These are phyloP conservation scores for Boechera stricta DNA, from an alignment of 345 rosid genomes.

Conservation along the genomic window DNA sequence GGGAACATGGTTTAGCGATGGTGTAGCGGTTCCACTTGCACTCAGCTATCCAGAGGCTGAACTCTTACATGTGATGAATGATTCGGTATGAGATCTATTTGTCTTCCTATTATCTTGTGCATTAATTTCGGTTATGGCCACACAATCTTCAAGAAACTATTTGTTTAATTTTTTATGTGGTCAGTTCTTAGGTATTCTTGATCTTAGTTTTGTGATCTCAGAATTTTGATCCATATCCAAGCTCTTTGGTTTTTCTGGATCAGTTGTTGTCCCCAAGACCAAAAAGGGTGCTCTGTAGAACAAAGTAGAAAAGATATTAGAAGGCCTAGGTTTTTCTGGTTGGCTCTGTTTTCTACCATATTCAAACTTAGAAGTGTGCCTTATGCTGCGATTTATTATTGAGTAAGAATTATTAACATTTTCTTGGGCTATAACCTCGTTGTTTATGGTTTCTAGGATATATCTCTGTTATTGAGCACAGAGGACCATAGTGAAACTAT, in stretches of 20 bases:
- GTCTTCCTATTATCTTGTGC: constrained; percentile 7
- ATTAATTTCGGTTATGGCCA: constrained; percentile 1
- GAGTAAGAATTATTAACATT: neutral
- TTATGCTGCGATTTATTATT: constrained; percentile 2
- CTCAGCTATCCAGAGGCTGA: constrained; percentile 94
- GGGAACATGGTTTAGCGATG: constrained; percentile 94
- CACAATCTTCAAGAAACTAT: neutral
- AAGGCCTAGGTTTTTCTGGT: neutral
- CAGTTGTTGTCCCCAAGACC: neutral
- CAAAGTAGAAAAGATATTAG: neutral
- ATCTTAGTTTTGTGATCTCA: constrained; percentile 13
- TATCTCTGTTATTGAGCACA: constrained; percentile 76
- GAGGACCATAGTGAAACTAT: constrained; percentile 70
- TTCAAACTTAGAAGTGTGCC: constrained; percentile 4
- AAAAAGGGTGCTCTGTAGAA: constrained; percentile 1
- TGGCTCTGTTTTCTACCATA: constrained; percentile 14
- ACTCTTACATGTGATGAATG: constrained; percentile 88
- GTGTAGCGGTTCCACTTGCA: constrained; percentile 97
- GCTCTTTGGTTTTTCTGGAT: constrained; percentile 24
- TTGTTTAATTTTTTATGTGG: neutral
- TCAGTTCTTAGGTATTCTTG: constrained; percentile 2
- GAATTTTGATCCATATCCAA: neutral
- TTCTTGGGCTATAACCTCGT: neutral
- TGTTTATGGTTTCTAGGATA: constrained; percentile 57
- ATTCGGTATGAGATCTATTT: constrained; percentile 61